Base-by-base conservation (phyloP, 2,329 filamentous ascomycete species). In the Ceratocystis alfenasii region DNA sequence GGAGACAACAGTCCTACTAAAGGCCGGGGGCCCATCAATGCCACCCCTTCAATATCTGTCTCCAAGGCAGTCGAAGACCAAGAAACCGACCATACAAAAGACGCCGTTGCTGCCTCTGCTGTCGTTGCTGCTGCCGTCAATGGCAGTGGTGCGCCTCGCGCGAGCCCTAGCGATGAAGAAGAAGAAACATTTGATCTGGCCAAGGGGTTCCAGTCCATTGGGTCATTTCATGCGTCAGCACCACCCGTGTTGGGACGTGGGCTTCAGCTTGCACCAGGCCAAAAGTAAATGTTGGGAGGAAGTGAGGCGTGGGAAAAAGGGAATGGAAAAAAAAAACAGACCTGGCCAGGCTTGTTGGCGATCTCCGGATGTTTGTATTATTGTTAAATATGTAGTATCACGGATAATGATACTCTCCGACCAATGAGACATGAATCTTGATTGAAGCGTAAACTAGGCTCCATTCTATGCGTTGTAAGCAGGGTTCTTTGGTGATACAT, bases 191-290 rank as follows among this genome's bases (percentile, higher is more conserved):
- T 84, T 69, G 83, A 85, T 70, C 72, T 85, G 67, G 82, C 82
- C 50, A 84, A 82, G 75, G 84, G 84, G 0, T 87, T 87, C 70
- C 84, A 86, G 72, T 86, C 81, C 69, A 87, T 87, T 63, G 81
- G 83, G 36, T 80, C 83, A 0, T 87, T 83, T 68, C 84, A 87
- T 69, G 81, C 83, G 48, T 80, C 79, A 0, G 77, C 59, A 48
- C 22, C 61, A n/a, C 36, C 28, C 5, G 20, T 63, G 3, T 45
- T 80, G 8, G 75, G 77, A n/a, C 74, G 76, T 55, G 79, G 79
- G 2, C 72, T 79, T 22, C 55, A 59, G 45, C 33, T 64, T 30
- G 53, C 41, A 41, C 15, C 46, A 22, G 63, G 33, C 50, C 50
- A 36, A 30, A 65, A 62, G 53, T 61, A 33, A 30, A 22, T 46